A percentile compares a stretch with the other conserved stretches of the same genome.
Conservation (phyloP, 768 basidiomycete species). For the Lactarius evosmus region DNA sequence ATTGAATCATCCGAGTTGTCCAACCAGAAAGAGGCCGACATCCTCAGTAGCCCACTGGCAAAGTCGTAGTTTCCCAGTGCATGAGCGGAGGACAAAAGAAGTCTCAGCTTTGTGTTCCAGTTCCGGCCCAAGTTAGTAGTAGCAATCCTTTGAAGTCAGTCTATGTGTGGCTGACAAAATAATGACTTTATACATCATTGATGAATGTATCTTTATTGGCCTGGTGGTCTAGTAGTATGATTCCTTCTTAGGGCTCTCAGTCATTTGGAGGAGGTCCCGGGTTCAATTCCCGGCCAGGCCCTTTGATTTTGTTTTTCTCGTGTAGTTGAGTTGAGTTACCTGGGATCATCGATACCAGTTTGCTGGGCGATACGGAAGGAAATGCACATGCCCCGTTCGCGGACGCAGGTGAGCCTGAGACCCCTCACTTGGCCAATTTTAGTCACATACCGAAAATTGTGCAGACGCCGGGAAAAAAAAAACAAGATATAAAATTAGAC, state of each 20-base stretch:
- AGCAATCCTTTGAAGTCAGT: background rate
- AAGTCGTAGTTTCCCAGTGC: constrained; percentile 8
- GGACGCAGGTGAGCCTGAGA: too few species aligned
- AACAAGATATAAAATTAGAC: too few species aligned
- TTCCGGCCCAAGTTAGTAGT: background rate
- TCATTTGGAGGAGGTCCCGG: constrained; percentile 73
- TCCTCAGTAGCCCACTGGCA: constrained; percentile 10
- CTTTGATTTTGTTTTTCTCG: constrained; percentile 24
- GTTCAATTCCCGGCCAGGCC: constrained; percentile 86
- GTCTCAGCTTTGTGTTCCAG: background rate
- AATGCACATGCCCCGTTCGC: background rate
- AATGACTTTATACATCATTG: background rate
- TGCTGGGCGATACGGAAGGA: too few species aligned
- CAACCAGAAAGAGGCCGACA: constrained; percentile 27
- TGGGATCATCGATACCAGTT: too few species aligned
- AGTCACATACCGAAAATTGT: background rate
- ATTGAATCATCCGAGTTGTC: constrained; percentile 26
- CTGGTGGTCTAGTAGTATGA: constrained; percentile 29
- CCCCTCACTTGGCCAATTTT: background rate
- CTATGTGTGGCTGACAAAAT: constrained; percentile 10
- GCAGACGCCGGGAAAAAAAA: too few species aligned
- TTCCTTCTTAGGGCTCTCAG: constrained; percentile 24
- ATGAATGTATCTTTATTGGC: background rate
- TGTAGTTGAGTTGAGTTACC: background rate
- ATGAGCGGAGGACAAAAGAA: constrained; percentile 15